phyloP scores from a whole-genome alignment of 768 basidiomycete species.

The Mycena floridula region DNA sequence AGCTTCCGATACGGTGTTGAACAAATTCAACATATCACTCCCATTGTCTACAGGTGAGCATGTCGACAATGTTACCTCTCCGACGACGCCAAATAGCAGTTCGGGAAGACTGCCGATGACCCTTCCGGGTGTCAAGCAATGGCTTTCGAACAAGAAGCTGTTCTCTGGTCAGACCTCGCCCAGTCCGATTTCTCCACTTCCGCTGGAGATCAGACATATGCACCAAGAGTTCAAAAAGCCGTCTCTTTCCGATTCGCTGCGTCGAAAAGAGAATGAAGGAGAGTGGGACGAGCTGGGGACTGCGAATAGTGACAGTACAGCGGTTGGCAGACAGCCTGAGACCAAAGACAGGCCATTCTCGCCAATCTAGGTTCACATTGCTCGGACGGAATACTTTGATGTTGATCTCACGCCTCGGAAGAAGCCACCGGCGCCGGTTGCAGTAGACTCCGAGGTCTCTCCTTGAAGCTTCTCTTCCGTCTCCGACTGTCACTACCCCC shows the following conservation, averaged over 20 bases:
- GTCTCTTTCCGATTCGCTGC: slow-evolving; percentile 61
- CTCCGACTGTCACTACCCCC: slow-evolving; percentile 43
- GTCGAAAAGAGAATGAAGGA: slow-evolving; percentile 51
- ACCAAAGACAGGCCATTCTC: too few relatives aligned
- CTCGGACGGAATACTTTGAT: too few relatives aligned
- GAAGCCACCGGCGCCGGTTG: too few relatives aligned
- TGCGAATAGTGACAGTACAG: slow-evolving; percentile 29
- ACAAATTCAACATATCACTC: slow-evolving; percentile 41
- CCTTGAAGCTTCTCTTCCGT: too few relatives aligned
- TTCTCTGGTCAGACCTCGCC: slow-evolving; percentile 43
- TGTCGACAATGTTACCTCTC: slow-evolving; percentile 32
- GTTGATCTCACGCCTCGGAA: too few relatives aligned
- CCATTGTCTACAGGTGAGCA: too few relatives aligned
- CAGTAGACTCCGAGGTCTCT: too few relatives aligned
- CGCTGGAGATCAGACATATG: slow-evolving; percentile 22
- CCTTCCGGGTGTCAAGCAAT: slow-evolving; percentile 74
- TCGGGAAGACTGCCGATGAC: slow-evolving; percentile 58
- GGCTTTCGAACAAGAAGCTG: slow-evolving; percentile 57
- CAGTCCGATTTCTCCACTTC: slow-evolving; percentile 26
- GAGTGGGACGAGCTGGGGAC: slow-evolving; percentile 66
- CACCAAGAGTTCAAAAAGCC: slow-evolving; percentile 54
- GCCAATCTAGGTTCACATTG: not conserved
- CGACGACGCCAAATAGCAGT: slow-evolving; percentile 30
- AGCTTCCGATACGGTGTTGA: slow-evolving; percentile 37
- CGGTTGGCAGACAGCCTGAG: not conserved